A percentile compares a stretch with the other conserved stretches of the same genome.
Evolutionary conservation across 2,329 filamentous ascomycete genomes (phyloP).

Genomic region (Chlorencoelia australis): DNA sequence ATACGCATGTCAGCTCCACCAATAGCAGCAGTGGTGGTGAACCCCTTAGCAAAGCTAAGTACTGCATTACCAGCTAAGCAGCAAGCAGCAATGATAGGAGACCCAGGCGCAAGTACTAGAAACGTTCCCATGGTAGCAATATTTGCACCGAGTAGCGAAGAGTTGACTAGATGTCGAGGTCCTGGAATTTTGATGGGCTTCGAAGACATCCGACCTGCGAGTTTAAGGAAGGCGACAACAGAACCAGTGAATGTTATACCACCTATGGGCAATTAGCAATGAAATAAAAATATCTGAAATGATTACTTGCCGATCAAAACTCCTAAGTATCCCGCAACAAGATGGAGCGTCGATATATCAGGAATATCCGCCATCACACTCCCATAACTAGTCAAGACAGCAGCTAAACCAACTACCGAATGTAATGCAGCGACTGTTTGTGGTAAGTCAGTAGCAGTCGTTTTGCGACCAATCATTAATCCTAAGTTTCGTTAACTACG

Average conservation of each 20-base stretch:
- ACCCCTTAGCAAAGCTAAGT: slow-evolving; percentile 77
- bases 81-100: slow-evolving; percentile 66
- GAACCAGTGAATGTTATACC: slow-evolving; percentile 88
- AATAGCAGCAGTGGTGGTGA: slow-evolving; percentile 78
- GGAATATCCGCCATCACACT: slow-evolving; percentile 68
- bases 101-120: slow-evolving; percentile 69
- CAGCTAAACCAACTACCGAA: slow-evolving; percentile 81
- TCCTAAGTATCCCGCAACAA: slow-evolving; percentile 78
- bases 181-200: slow-evolving; percentile 64
- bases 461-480: slow-evolving; percentile 71
- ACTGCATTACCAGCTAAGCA: slow-evolving; percentile 67
- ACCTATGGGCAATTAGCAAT: slow-evolving; percentile 27
- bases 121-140: slow-evolving; percentile 77
- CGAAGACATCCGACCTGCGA: slow-evolving; percentile 74
- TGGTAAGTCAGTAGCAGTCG: slow-evolving; percentile 78
- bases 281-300: background rate
- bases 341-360: slow-evolving; percentile 65
- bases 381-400: slow-evolving; percentile 79
- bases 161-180: slow-evolving; percentile 62
- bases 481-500: slow-evolving; percentile 29
- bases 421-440: slow-evolving; percentile 85
- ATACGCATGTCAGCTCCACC: slow-evolving; percentile 85
- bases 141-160: slow-evolving; percentile 64
- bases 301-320: slow-evolving; percentile 61
- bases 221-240: slow-evolving; percentile 80